Evolutionary conservation across 2,329 filamentous ascomycete genomes (phyloP), one percentile per base, ranked within the genome.

Genomic region (Fusarium sp.): DNA sequence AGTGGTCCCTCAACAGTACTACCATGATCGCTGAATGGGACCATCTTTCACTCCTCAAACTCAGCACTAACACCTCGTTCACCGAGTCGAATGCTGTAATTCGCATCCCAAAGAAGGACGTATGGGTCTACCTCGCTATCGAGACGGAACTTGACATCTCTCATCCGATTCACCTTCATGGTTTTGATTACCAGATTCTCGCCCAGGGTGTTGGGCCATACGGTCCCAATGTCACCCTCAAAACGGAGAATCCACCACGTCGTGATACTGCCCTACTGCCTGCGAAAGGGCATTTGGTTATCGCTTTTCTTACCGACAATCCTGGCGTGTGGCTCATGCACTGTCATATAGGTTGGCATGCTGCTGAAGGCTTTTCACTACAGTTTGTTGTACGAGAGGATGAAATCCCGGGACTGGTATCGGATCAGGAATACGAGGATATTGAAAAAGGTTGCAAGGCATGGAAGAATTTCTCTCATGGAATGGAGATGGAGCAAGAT

Each of bases 191-290:
- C 47, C 75, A 66, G 20, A 63, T 77, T 20, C 74, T 77, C 4
- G 73, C 74, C 16, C 74, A 78, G 29, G 76, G 76, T 4, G 38
- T 53, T 18, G 75, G 77, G 6, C 60, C 66, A 3, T 78, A 75
- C 22, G 70, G 66, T 8, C 42, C 74, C 16, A 64, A 65, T 6
- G 59, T 73, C 25, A 67, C 60, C 4, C 66, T 73, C 16, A 68
- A 75, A 22, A 63, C 54, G 10, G 43, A 56, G 18, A 88, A 88
- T 73, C 85, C 87, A 1, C 81, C 83, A 24, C 83, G 87, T 9
- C 82, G 87, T 49, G 86, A 89, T 72, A 83, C 85, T 8, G 85
- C 85, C 10, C 81, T 85, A 64, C 79, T 88, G 4, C 82, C 81
- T 4, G 76, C 74, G 4, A 71, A 74, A 27, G 85, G 85, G 0